Conservation (phyloP, 2,329 filamentous ascomycete species). For the Hortaea sp. region DNA sequence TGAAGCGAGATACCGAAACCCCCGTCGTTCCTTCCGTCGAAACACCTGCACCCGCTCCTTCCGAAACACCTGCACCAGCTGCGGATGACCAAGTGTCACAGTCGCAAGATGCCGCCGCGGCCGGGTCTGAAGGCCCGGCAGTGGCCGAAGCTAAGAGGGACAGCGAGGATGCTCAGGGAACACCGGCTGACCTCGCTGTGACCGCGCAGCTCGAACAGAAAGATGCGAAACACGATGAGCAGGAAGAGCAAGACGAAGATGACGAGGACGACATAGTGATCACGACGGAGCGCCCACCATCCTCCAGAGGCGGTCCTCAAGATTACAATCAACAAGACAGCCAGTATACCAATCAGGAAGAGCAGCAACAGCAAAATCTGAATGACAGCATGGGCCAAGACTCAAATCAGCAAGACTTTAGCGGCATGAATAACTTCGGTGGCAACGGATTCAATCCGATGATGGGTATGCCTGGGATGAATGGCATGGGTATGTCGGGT, state of each 20-base stretch:
- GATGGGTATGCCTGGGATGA: slow-evolving; percentile 43
- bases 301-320: slow-evolving; percentile 4
- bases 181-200: not conserved
- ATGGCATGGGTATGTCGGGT: slow-evolving; percentile 37
- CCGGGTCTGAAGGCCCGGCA: not conserved
- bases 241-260: slow-evolving; percentile 10
- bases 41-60: slow-evolving; percentile 4
- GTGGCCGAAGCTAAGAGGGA: not conserved
- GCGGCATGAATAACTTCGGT: slow-evolving; percentile 15
- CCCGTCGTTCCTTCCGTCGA: slow-evolving; percentile 6
- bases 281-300: slow-evolving; percentile 21
- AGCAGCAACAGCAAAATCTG: not conserved
- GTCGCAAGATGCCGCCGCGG: slow-evolving; percentile 5
- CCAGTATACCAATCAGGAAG: slow-evolving; percentile 4
- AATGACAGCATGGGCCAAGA: slow-evolving; percentile 5
- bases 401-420: slow-evolving; percentile 11
- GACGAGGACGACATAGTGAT: slow-evolving; percentile 17
- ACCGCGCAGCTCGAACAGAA: not conserved
- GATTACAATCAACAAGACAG: slow-evolving; percentile 7
- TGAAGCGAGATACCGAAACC: slow-evolving; percentile 19
- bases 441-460: slow-evolving; percentile 54
- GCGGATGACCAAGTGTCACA: slow-evolving; percentile 8
- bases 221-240: slow-evolving; percentile 4
- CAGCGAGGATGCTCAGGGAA: not conserved
- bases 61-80: slow-evolving; percentile 1